A percentile compares a stretch with the other conserved stretches of the same genome.
phyloP scores from a whole-genome alignment of 768 basidiomycete genomes.

The Amanita polypyramis region DNA sequence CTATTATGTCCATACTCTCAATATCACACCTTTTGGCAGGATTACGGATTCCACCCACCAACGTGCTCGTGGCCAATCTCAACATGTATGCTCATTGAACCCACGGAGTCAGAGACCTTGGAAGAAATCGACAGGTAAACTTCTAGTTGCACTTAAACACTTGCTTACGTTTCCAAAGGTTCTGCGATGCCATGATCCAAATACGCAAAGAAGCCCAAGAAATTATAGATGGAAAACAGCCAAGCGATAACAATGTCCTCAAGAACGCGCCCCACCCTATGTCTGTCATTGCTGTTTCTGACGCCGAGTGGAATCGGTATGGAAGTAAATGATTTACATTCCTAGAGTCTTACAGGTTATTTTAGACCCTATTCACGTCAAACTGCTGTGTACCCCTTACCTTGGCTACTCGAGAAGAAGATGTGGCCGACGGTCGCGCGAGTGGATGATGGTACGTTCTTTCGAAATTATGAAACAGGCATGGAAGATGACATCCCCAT shows the following conservation, averaged over 20 bases:
- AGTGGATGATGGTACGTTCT: slow-evolving; percentile 78
- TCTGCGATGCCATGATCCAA: slow-evolving; percentile 97
- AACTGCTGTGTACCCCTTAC: slow-evolving; percentile 82
- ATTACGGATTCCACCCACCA: slow-evolving; percentile 93
- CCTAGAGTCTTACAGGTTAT: slow-evolving; percentile 2
- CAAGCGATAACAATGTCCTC: slow-evolving; percentile 83
- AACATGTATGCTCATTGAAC: slow-evolving; percentile 96
- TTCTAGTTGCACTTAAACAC: not conserved
- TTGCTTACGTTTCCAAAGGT: slow-evolving; percentile 32
- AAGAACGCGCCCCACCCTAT: slow-evolving; percentile 93
- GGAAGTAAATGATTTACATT: slow-evolving; percentile 12
- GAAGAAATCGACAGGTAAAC: slow-evolving; percentile 81
- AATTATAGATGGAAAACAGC: slow-evolving; percentile 77
- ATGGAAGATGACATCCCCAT: slow-evolving; percentile 6
- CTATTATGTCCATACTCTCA: not conserved
- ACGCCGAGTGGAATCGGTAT: slow-evolving; percentile 80
- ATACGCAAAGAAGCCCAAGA: slow-evolving; percentile 90
- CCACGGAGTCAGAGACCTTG: slow-evolving; percentile 91
- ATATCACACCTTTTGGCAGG: slow-evolving; percentile 37
- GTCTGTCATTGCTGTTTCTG: slow-evolving; percentile 57
- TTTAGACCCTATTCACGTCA: slow-evolving; percentile 81
- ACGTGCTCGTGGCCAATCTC: slow-evolving; percentile 98
- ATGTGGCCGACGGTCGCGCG: slow-evolving; percentile 95
- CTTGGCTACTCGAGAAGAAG: slow-evolving; percentile 78
- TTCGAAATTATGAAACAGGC: not conserved